These are phyloP conservation scores for Triangularia setosa DNA, from an alignment of 2,329 filamentous ascomycete genomes.

Conservation along the genomic window DNA sequence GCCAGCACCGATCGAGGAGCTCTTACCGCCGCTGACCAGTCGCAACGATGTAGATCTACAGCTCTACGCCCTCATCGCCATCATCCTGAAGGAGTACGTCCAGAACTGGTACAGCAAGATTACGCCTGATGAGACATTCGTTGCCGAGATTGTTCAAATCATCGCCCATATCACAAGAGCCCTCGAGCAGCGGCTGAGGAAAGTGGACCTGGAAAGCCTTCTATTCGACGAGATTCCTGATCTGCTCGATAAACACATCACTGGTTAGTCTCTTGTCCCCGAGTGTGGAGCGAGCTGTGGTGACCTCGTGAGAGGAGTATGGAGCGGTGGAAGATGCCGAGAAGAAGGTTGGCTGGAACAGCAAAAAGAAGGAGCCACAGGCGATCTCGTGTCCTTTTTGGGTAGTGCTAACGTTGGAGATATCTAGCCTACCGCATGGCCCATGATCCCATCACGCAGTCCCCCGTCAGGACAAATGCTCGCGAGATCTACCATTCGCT, in stretches of 20 bases:
- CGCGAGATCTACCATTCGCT: constrained; percentile 78
- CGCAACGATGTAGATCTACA: constrained; percentile 91
- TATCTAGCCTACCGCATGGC: constrained; percentile 68
- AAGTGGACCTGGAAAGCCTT: constrained; percentile 77
- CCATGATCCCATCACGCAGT: constrained; percentile 52
- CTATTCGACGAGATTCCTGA: constrained; percentile 84
- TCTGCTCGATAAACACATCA: constrained; percentile 74
- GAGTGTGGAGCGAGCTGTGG: not conserved
- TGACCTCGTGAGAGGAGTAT: not conserved
- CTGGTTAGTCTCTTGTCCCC: constrained; percentile 50
- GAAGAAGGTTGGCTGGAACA: not conserved
- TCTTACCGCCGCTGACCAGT: constrained; percentile 87
- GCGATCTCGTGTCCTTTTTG: not conserved
- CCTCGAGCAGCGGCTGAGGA: constrained; percentile 78
- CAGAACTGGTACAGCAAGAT: constrained; percentile 92
- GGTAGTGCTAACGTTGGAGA: constrained; percentile 18
- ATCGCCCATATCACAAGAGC: constrained; percentile 88
- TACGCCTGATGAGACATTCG: constrained; percentile 83
- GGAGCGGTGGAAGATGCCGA: not conserved
- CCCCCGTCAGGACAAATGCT: constrained; percentile 58
- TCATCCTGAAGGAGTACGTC: constrained; percentile 86
- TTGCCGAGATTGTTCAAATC: constrained; percentile 82
- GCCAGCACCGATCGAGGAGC: constrained; percentile 66
- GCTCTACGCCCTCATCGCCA: constrained; percentile 86
- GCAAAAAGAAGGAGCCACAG: not conserved